Base-by-base conservation (phyloP, 306 rosid species). In the Cucumis hystrix region DNA sequence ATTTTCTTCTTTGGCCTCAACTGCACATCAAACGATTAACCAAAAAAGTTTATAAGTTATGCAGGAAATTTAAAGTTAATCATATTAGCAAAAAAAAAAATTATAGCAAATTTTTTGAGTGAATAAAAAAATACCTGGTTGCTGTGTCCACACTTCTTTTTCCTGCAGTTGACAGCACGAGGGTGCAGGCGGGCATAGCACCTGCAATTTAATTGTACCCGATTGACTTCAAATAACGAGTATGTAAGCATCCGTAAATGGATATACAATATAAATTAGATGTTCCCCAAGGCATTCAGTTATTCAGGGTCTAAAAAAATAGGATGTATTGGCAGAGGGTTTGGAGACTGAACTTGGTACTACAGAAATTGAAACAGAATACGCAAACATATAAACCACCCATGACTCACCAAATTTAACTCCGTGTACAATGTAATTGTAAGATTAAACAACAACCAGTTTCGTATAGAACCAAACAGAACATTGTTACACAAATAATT, bases 161-260 rank as follows among this genome's bases (percentile, higher is more conserved):
- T 95, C 92, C 98, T 90, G 96, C 98, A 95, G 92, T 95, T 95
- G 69, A 95, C 98, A n/a, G 98, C 98, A 75, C 97, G 97, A 3
- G 98, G 98, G 85, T 95, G 98, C 70, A 95, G 63, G 39, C 98
- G 97, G 3, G 98, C 98, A 61, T 93, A 93, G 41, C 98, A 93
- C 87, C 98, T 91, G 87, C 30, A 28, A 28, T 28, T 28, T 1
- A 39, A 20, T 76, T 37, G 47, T 47, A 49, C 1, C 8, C 23
- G 1, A 49, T 15, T 23, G 16, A 25, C 16, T 28, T 71, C 1
- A 9, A 18, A 73, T 15, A 52, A 17, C 23, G 18, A 41, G 9
- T 45, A 28, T 1, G 57, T 0, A 69, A 45, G 39, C 39, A 52
- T 52, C 56, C 17, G 3, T 2, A 14, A 51, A 52, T 16, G 18